These are phyloP conservation scores for Cordia subcordata DNA, from an alignment of 257 asterid species.

Conservation along the genomic window DNA sequence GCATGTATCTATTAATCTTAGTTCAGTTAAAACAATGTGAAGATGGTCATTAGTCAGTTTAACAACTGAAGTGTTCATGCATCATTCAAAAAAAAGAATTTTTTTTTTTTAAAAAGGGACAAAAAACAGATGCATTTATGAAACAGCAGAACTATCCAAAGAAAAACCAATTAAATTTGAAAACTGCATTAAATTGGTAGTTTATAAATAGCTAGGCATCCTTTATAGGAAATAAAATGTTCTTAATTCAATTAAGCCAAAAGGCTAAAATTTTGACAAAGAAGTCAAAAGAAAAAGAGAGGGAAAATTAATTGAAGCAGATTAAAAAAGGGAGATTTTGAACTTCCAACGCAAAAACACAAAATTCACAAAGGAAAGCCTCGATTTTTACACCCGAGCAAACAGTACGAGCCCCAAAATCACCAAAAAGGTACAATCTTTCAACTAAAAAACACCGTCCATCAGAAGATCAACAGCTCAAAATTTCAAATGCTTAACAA, in stretches of 20 bases:
- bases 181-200: background rate
- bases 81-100: background rate
- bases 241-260: background rate
- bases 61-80: background rate
- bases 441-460: background rate
- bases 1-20: conserved; percentile 1
- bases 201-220: background rate
- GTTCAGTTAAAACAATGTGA: background rate
- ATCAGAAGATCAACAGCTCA: background rate
- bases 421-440: background rate
- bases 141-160: background rate
- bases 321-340: background rate
- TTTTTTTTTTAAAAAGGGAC: too few species aligned
- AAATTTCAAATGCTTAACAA: background rate
- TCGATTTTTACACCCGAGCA: background rate
- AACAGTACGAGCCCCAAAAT: background rate
- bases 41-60: background rate
- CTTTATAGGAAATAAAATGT: background rate
- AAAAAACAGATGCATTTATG: background rate
- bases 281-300: background rate
- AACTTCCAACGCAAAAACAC: background rate
- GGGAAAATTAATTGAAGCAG: background rate
- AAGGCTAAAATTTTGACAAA: background rate
- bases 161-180: background rate
- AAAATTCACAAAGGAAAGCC: background rate